Evolutionary conservation across 2,329 filamentous ascomycete species (phyloP), one percentile per base, ranked within the genome.

Genomic region (Fusarium dlaminii): DNA sequence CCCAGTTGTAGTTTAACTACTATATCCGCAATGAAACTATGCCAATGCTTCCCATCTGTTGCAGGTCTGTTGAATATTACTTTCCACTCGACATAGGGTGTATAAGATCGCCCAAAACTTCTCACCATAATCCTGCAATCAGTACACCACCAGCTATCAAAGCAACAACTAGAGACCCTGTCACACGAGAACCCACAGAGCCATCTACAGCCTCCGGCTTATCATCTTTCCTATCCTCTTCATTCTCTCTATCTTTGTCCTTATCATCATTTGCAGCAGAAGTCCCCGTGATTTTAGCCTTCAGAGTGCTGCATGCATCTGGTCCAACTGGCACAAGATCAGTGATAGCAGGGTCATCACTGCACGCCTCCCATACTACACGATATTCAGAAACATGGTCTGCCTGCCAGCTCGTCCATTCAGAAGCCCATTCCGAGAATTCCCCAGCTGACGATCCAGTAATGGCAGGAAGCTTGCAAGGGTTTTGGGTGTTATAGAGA

Each of bases 251-350:
- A 6, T n/a, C 36, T 5, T 49, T 20, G 2, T 15, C 5, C 5
- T 37, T 15, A 7, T 32, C 32, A 1, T 36, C 37, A 12, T 18
- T 10, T 18, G 10, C 17, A 34, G 22, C 5, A 18, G n/a, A 15
- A 15, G 45, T 39, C 10, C 56, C 66, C 2, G 68, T 71, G 5
- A 70, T 70, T n/a, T 24, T 36, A 5, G 61, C 66, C 29, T 18
- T 65, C 14, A 70, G 49, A 12, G 39, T 52, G 30, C 61, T 70
- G 7, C 68, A 71, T 18, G 18, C 63, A 27, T 66, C 58, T 14
- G 58, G 63, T 3, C 63, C 58, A 15, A 66, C 58, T 2, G 46
- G 63, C 4, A 34, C 40, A 55, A 48, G 34, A 42, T 63, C 58
- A 8, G 58, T 66, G 24, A 66, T 66, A 8, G 22, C 13, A 5